Base-by-base conservation (phyloP, 345 rosid genomes). In the Brassica nigra region DNA sequence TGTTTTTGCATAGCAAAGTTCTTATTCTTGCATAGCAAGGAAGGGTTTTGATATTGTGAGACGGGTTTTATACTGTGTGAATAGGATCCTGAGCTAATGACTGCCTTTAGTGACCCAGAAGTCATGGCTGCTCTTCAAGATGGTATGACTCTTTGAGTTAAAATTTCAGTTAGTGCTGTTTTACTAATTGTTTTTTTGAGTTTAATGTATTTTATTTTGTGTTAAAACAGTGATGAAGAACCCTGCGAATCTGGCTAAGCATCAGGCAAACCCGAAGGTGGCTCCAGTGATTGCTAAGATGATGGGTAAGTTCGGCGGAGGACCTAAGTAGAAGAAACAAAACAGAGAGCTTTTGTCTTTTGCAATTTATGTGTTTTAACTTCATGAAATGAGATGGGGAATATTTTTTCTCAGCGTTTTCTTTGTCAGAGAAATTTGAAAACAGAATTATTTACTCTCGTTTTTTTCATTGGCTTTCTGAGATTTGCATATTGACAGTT, bases 51-150 rank as follows among this genome's bases (percentile, higher is more conserved):
- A 30, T 30, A 30, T 0, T 23, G 16, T 31, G 18, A 27, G 9
- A 44, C 2, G 76, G 61, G 57, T 64, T 33, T 71, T 16, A 66
- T 47, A 33, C 18, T 75, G 2, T 75, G 76, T 76, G 75, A 1
- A 63, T 86, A 93, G 99, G 98, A 96, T 81, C 99, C 99, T 49
- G 99, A 93, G 71, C 76, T 96, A 83, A 96, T 92, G 98, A 47
- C 92, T 2, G 98, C 99, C 70, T 91, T 96, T 82, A 92, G 94
- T 15, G 97, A 96, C 76, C 97, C 97, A 42, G 99, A 96, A 84
- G 78, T 96, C 57, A 93, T 96, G 99, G 96, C 95, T 70, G 99
- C 98, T 62, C 89, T 96, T 81, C 98, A 96, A 84, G 99, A 96
- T 78, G 98, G 99, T 96, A 89, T 8, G 62, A 4, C 2, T 81